Evolutionary conservation across 108 stramenopile species (phyloP).

Genomic region (Nitzschia sp.): DNA sequence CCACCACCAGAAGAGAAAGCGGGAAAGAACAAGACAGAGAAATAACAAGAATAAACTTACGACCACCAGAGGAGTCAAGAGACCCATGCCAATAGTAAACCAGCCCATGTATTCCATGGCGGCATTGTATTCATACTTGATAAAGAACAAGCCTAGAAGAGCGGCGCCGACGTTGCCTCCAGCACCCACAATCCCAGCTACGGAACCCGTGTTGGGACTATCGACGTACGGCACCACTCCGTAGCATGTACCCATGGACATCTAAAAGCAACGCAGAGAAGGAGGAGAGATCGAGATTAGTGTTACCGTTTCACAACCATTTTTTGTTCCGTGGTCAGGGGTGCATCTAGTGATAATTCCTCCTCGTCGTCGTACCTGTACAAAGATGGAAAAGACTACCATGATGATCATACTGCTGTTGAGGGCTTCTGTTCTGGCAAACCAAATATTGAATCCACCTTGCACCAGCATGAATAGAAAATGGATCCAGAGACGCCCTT

Average conservation of each 20-base stretch:
- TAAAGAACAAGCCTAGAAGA: slow-evolving; percentile 26
- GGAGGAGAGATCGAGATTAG: background rate
- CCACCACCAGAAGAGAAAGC: too few relatives aligned
- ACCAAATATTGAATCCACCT: slow-evolving; percentile 46
- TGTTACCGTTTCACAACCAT: background rate
- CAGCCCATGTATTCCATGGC: slow-evolving; percentile 38
- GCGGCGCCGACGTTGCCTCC: slow-evolving; percentile 54
- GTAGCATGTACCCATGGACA: slow-evolving; percentile 62
- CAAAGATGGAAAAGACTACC: slow-evolving; percentile 57
- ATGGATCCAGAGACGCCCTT: slow-evolving; percentile 51
- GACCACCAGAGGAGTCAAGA: slow-evolving; percentile 49
- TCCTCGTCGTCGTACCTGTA: slow-evolving; percentile 56
- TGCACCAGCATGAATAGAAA: slow-evolving; percentile 45
- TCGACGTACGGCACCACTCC: slow-evolving; percentile 72
- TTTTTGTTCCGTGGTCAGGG: too few relatives aligned
- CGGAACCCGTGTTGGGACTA: slow-evolving; percentile 62
- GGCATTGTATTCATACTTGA: slow-evolving; percentile 9
- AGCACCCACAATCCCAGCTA: slow-evolving; percentile 76
- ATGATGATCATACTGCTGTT: slow-evolving; percentile 41
- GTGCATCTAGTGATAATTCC: too few relatives aligned
- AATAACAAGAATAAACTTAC: too few relatives aligned
- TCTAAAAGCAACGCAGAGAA: slow-evolving; percentile 5
- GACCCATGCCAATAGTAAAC: slow-evolving; percentile 36
- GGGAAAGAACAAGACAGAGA: too few relatives aligned
- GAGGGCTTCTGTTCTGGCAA: slow-evolving; percentile 33